A percentile compares a stretch with the other conserved stretches of the same genome.
Evolutionary conservation across 2,329 filamentous ascomycete genomes (phyloP).

Genomic region (Ophiocordyceps camponoti-leonardi): DNA sequence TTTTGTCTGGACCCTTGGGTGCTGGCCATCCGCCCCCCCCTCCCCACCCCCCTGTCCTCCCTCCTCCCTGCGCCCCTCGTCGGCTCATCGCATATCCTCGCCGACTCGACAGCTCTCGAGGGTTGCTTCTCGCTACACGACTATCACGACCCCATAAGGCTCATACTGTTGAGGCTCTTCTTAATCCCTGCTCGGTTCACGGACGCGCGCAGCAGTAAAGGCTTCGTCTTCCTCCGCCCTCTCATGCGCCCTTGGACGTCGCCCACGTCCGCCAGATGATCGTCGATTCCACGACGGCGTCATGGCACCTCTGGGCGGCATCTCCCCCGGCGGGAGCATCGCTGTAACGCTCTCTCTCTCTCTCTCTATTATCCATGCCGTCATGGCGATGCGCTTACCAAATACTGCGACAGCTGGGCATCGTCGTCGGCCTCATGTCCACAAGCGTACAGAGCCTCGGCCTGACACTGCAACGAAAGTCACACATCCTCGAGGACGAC

Average conservation of each 20-base stretch:
- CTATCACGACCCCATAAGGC: too few species aligned
- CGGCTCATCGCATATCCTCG: neutral
- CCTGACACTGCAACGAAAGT: slow-evolving; percentile 91
- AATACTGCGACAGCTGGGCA: slow-evolving; percentile 51
- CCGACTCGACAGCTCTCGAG: neutral
- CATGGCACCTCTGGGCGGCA: slow-evolving; percentile 58
- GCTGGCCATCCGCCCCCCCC: slow-evolving; percentile 4
- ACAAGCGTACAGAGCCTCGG: slow-evolving; percentile 91
- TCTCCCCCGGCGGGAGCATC: slow-evolving; percentile 64
- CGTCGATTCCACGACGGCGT: slow-evolving; percentile 21
- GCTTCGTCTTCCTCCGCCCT: neutral
- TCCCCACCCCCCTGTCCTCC: neutral
- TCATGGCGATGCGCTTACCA: neutral
- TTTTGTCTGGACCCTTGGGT: slow-evolving; percentile 2
- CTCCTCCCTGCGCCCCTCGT: neutral
- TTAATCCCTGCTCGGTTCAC: neutral
- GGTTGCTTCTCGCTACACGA: too few species aligned
- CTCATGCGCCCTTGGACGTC: neutral
- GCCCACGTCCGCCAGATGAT: slow-evolving; percentile 26
- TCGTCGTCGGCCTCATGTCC: slow-evolving; percentile 81
- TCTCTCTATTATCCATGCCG: neutral
- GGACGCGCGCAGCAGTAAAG: neutral
- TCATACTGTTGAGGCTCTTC: too few species aligned
- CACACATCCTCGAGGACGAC: slow-evolving; percentile 93
- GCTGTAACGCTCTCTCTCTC: slow-evolving; percentile 35